Evolutionary conservation across 2,329 filamentous ascomycete genomes (phyloP).

Genomic region (Ophiostoma pallidulum): DNA sequence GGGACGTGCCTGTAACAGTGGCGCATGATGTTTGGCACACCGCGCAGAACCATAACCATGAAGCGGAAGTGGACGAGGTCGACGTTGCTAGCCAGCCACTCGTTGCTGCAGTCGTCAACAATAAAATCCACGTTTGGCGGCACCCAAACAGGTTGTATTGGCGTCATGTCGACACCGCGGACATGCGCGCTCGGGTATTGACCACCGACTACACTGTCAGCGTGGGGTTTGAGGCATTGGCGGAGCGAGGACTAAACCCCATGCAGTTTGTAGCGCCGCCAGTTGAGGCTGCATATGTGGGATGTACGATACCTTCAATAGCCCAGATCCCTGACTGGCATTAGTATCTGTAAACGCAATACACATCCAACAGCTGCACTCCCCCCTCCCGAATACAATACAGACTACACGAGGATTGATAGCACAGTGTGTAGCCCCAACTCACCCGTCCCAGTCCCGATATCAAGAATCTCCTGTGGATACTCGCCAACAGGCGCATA

Average conservation of each 20-base stretch:
- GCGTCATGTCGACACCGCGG: slow-evolving; percentile 34
- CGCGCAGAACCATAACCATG: slow-evolving; percentile 42
- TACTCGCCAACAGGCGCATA: slow-evolving; percentile 31
- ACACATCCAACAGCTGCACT: too few species aligned
- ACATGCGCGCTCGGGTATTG: slow-evolving; percentile 30
- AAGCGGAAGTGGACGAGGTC: slow-evolving; percentile 52
- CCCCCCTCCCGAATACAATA: too few species aligned
- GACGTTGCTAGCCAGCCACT: slow-evolving; percentile 46
- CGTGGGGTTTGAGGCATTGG: not conserved
- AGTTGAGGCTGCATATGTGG: not conserved
- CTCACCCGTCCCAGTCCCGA: slow-evolving; percentile 40
- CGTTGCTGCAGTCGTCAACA: slow-evolving; percentile 33
- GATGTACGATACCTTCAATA: slow-evolving; percentile 19
- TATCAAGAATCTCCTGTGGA: slow-evolving; percentile 35
- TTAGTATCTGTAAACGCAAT: not conserved
- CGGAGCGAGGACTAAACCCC: not conserved
- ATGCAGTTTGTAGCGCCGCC: too few species aligned
- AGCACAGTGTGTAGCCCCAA: not conserved
- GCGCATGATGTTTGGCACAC: slow-evolving; percentile 39
- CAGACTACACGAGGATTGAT: too few species aligned
- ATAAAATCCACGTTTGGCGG: slow-evolving; percentile 25
- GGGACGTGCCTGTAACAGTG: slow-evolving; percentile 26
- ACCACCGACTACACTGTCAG: slow-evolving; percentile 20
- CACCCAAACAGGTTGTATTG: slow-evolving; percentile 36
- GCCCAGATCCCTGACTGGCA: slow-evolving; percentile 25